A percentile compares a stretch with the other conserved stretches of the same genome.
Evolutionary conservation across 1,284 basidiomycete species (phyloP).

Genomic region (Moesziomyces sp.): DNA sequence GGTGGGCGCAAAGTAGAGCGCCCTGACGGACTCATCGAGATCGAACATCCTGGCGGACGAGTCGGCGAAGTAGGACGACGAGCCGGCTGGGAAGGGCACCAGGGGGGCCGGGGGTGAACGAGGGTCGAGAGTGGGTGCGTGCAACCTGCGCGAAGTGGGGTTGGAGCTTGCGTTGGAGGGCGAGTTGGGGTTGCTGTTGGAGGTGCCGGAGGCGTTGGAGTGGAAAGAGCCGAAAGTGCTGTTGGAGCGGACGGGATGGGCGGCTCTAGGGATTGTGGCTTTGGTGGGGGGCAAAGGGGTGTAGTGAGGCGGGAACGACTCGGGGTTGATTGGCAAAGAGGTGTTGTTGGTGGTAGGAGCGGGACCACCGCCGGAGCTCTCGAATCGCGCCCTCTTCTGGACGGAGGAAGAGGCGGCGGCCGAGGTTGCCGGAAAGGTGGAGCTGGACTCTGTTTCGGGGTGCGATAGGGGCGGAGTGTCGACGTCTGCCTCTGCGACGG

Average conservation of each 20-base stretch:
- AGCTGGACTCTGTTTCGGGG: slow-evolving; percentile 4
- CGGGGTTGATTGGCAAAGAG: slow-evolving; percentile 18
- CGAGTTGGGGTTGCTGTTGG: slow-evolving; percentile 21
- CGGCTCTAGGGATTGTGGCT: slow-evolving; percentile 18
- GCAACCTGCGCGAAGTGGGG: slow-evolving; percentile 5
- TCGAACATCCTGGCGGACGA: slow-evolving; percentile 58
- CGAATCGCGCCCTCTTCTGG: slow-evolving; percentile 46
- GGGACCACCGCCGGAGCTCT: slow-evolving; percentile 24
- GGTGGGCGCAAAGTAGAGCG: slow-evolving; percentile 62
- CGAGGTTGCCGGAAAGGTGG: slow-evolving; percentile 15
- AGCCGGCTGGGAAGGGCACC: slow-evolving; percentile 26
- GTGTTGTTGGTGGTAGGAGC: not conserved
- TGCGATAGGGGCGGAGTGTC: slow-evolving; percentile 8
- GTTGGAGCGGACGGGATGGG: slow-evolving; percentile 14
- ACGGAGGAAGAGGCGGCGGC: slow-evolving; percentile 36
- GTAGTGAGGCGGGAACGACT: slow-evolving; percentile 30
- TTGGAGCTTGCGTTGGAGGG: slow-evolving; percentile 12
- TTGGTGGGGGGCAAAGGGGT: slow-evolving; percentile 31
- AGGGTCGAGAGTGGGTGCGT: slow-evolving; percentile 5
- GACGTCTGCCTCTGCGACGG: slow-evolving; percentile 21
- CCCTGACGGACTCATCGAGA: slow-evolving; percentile 62
- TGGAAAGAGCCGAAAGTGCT: slow-evolving; percentile 15
- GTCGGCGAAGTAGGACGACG: slow-evolving; percentile 25
- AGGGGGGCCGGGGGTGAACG: slow-evolving; percentile 22
- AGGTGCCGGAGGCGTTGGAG: not conserved